Percentiles rank a stretch among this genome's conserved stretches.
Evolutionary conservation across 2,329 filamentous ascomycete species (phyloP).

Genomic region (Curvularia lunata): DNA sequence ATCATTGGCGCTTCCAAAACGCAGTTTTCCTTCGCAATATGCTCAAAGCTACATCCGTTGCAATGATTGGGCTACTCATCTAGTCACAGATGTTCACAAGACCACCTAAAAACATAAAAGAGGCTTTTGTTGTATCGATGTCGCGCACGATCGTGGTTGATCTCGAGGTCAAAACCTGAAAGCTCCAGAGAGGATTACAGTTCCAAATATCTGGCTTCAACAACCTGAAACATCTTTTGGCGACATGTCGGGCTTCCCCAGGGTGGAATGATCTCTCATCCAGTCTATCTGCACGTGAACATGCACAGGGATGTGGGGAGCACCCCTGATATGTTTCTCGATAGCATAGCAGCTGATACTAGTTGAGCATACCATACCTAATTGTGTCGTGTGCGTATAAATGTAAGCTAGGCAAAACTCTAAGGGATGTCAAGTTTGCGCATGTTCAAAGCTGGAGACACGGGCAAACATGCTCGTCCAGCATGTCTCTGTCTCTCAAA

Average conservation of each 20-base stretch:
- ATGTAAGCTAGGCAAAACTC: too few species aligned
- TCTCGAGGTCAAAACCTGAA: slow-evolving; percentile 3
- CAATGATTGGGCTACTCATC: slow-evolving; percentile 10
- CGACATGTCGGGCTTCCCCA: background rate
- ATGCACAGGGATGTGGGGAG: background rate
- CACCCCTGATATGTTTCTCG: background rate
- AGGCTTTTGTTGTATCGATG: slow-evolving; percentile 5
- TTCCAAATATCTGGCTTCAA: background rate
- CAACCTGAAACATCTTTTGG: background rate
- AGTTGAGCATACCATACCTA: background rate
- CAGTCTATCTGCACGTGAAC: background rate
- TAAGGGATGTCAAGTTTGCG: background rate
- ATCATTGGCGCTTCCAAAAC: background rate
- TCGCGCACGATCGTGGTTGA: slow-evolving; percentile 6
- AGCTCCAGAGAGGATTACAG: background rate
- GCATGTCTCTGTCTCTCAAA: background rate
- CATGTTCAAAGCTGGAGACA: background rate
- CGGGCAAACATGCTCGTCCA: too few species aligned
- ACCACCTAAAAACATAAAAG: slow-evolving; percentile 14
- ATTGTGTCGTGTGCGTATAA: background rate
- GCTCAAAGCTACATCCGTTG: background rate
- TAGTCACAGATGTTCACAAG: slow-evolving; percentile 11
- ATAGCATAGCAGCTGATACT: background rate
- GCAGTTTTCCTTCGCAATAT: slow-evolving; percentile 3
- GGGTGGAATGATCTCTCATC: background rate